phyloP scores from a whole-genome alignment of 257 asterid species.

The Solanum pimpinellifolium region DNA sequence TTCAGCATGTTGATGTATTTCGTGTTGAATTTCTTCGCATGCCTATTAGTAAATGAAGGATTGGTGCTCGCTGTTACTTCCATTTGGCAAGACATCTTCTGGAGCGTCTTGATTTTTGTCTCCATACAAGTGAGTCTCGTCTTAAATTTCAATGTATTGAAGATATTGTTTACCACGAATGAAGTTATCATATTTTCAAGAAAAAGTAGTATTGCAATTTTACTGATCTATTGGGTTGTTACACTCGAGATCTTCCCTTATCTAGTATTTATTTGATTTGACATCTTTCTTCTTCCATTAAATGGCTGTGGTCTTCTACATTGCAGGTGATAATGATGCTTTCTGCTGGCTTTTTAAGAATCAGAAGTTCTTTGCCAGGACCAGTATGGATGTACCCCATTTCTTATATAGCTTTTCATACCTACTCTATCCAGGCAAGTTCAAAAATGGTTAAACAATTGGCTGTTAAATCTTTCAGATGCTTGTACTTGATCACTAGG shows the following conservation, averaged over 20 bases:
- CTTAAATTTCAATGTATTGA: neutral
- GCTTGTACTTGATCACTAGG: neutral
- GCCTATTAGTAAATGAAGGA: constrained; percentile 91
- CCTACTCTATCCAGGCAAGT: constrained; percentile 89
- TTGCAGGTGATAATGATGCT: constrained; percentile 85
- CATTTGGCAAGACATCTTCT: constrained; percentile 58
- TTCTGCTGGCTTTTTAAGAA: constrained; percentile 89
- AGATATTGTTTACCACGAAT: neutral
- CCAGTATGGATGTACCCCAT: constrained; percentile 91
- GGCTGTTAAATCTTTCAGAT: neutral
- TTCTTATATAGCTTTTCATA: constrained; percentile 80
- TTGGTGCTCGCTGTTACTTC: constrained; percentile 58
- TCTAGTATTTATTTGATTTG: neutral
- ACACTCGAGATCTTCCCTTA: neutral
- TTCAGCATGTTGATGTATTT: constrained; percentile 84
- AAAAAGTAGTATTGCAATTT: neutral
- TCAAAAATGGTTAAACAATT: neutral
- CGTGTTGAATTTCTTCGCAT: constrained; percentile 62
- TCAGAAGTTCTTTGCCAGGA: constrained; percentile 66
- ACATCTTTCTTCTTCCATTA: neutral
- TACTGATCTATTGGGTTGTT: neutral
- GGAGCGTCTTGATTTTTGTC: constrained; percentile 58
- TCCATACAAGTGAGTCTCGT: constrained; percentile 59
- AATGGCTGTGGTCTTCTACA: neutral
- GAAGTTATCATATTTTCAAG: neutral